Evolutionary conservation across 2,329 filamentous ascomycete species (phyloP), one percentile per base, ranked within the genome.

Genomic region (Sporothrix phasma): DNA sequence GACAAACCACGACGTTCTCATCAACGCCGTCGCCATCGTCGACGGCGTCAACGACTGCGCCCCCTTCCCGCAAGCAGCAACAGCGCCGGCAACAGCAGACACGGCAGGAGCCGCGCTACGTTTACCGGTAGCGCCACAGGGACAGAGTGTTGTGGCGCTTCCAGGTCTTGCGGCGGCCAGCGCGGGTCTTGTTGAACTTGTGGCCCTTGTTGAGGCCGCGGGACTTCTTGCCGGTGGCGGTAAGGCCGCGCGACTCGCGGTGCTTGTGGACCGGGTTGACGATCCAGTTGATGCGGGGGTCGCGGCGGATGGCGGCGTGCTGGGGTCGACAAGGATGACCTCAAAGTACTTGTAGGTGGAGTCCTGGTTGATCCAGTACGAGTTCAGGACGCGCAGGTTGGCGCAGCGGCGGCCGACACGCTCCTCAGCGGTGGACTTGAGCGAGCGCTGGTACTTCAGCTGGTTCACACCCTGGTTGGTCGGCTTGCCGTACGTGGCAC

Each of bases 301-400:
- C 94, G 77, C 89, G 90, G 81, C 94, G 94, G 86, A 99, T 99
- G 77, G 94, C 94, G 88, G 97, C 97, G 90, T 99, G 94, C 85
- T 95, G 90, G 79, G 94, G 84, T 99, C 94, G 78, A 99, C 93
- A 77, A 97, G 90, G 84, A 99, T 97, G 81, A 97, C 88, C 84
- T 99, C 94, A 85, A 87, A 99, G 90, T 99, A 99, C 87, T 99
- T 99, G 90, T 97, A 99, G 82, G 94, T 99, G 68, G 92, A 97
- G 85, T 99, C 94, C 87, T 97, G 92, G 90, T 99, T 99, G 86
- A 99, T 91, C 95, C 95, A 99, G 92, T 99, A 99, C 70, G 93
- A 97, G 90, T 99, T 99, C 77, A 99, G 89, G 77, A 99, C 94
- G 78, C 94, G 92, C 80, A 99, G 83, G 84, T 99, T 99, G 82